Base-by-base conservation (phyloP, 495 filamentous ascomycete species). In the Rostrohypoxylon terebratum region DNA sequence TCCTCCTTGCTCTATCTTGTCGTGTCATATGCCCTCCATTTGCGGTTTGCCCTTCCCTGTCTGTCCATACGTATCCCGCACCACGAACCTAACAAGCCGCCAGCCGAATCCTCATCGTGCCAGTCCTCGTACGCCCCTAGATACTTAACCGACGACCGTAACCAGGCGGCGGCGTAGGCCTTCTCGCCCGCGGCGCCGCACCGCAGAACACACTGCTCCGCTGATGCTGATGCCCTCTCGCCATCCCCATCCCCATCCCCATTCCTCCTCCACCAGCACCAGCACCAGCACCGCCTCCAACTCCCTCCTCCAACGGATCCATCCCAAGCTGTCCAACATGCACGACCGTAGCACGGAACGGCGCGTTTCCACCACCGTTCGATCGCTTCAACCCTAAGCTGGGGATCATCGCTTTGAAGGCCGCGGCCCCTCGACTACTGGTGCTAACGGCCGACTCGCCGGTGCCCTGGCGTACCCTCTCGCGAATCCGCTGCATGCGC, bases 391-490 rank as follows among this genome's bases (percentile, higher is more conserved):
- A 42, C 10, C 72, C 62, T n/a, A 42, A 42, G 2, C 38, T n/a
- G 0, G 72, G 72, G 18, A 74, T 74, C 8, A 74, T 60, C 7
- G 40, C 10, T 53, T 74, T 74, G 59, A 74, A 67, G 0, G 66
- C 67, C 2, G 66, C 66, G 0, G 66, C 67, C 8, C 62, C 23
- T 5, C 44, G 16, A 25, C 72, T 59, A 18, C 57, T 33, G 1
- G 55, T 55, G 42, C 42, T 61, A 6, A 53, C 10, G 0, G 50
- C 13, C 10, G 66, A 66, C 25, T 69, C 71, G 20, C 58, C 63
- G 14, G 72, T 74, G 16, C 54, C 48, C 47, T 68, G 72, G 6
- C 63, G 48, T 8, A 48, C 42, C 11, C 58, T 67, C 58, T 73
- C 71, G 2, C 36, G 18, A 18, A 66, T 61, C 61, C 66, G 38